Base-by-base conservation (phyloP, 345 rosid species). In the Gossypium australe region DNA sequence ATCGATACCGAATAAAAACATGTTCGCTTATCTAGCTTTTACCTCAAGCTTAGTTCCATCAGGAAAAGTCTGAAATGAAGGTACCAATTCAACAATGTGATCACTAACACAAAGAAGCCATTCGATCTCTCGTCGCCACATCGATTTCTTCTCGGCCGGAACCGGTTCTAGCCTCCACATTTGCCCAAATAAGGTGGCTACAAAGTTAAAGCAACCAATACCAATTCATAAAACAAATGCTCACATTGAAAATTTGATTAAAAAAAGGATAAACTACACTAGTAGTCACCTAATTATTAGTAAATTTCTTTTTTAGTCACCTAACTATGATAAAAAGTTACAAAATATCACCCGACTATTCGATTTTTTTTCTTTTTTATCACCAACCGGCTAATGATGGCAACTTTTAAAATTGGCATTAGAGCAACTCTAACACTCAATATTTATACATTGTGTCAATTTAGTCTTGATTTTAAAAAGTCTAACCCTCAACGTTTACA, bases 41-140 rank as follows among this genome's bases (percentile, higher is more conserved):
- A 95, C 99, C 97, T 96, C 99, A 27, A 96, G 94, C 83, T 93
- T 92, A 85, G 82, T 88, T 73, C 97, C 99, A 79, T 93, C 99
- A 0, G 99, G 94, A 74, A 96, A 93, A 11, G 92, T 92, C 81
- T 96, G 99, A 97, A 92, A 93, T 57, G 95, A 86, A 0, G 99
- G 99, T 41, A 84, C 86, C 87, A 96, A 84, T 87, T 96, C 98
- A 7, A 96, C 98, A 75, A 96, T 91, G 86, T 93, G 97, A 80
- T 93, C 97, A 72, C 98, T 90, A 53, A 96, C 98, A 74, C 89
- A 84, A 49, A 96, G 94, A 69, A 96, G 88, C 97, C 98, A 96
- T 71, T 90, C 91, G 93, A 96, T 93, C 84, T 96, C 98, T 79
- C 99, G 86, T 78, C 86, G 77, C 99, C 99, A 96, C 98, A 93